phyloP scores from a whole-genome alignment of 2,329 filamentous ascomycete genomes.

The Fonsecaea pedrosoi region DNA sequence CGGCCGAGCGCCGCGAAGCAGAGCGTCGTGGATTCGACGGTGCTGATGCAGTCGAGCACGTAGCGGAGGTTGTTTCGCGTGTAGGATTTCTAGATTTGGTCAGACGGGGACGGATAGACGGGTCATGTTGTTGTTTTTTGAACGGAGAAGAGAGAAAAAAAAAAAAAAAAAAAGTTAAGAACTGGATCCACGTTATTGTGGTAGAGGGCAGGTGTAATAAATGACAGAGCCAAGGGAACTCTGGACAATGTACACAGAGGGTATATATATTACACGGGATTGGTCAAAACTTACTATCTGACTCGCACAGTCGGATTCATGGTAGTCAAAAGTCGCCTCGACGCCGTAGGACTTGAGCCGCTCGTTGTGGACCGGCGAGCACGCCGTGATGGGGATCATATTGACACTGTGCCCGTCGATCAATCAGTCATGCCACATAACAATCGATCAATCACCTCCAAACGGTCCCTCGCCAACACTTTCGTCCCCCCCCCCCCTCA shows the following conservation, averaged over 20 bases:
- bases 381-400: slow-evolving; percentile 11
- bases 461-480: too few species aligned
- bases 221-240: too few species aligned
- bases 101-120: too few species aligned
- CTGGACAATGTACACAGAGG: too few species aligned
- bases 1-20: background rate
- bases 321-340: background rate
- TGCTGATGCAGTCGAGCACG: background rate
- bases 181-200: too few species aligned
- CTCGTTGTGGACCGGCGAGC: slow-evolving; percentile 15
- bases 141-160: too few species aligned
- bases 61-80: background rate
- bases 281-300: background rate
- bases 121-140: background rate
- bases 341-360: slow-evolving; percentile 17
- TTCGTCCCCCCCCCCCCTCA: too few species aligned
- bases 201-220: too few species aligned
- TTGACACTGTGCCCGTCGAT: background rate
- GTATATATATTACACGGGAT: too few species aligned
- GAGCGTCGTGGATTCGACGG: background rate
- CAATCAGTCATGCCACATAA: background rate
- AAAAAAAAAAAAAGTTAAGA: background rate
- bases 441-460: too few species aligned
- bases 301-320: background rate
- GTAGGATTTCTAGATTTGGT: background rate